A percentile compares a stretch with the other conserved stretches of the same genome.
Conservation (phyloP, 2,329 filamentous ascomycete genomes). For the Fusarium sulawesiense region DNA sequence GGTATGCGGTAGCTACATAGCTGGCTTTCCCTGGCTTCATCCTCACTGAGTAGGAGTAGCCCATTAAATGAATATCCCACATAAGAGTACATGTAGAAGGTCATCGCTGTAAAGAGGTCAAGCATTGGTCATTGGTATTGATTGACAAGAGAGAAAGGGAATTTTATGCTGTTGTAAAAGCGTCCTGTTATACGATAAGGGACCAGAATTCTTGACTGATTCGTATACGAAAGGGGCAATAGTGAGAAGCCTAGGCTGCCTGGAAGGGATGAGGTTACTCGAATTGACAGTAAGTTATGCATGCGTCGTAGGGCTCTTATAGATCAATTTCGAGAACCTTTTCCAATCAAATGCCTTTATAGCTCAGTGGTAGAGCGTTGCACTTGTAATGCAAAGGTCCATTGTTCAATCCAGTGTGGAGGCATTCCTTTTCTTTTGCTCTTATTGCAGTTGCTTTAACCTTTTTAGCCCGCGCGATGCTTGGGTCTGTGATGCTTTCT, state of each 20-base stretch:
- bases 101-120: background rate
- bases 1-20: background rate
- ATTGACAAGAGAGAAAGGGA: background rate
- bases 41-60: background rate
- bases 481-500: background rate
- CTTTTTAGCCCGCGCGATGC: background rate
- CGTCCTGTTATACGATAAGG: background rate
- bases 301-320: background rate
- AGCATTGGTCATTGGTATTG: background rate
- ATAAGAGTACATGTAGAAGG: background rate
- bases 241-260: background rate
- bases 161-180: background rate
- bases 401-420: constrained; percentile 42
- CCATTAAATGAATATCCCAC: background rate
- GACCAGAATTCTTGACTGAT: background rate
- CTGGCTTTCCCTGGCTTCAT: background rate
- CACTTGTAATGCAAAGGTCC: constrained; percentile 43
- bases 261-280: background rate
- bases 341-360: constrained; percentile 21
- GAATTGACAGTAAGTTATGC: background rate
- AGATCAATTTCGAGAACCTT: no score
- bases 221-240: background rate
- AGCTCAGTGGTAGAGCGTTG: constrained; percentile 43
- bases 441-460: background rate
- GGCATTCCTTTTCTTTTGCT: constrained; percentile 19